Percentiles rank a stretch among this genome's conserved stretches.
Conservation (phyloP, 2,329 filamentous ascomycete genomes). For the Fusarium duplospermum region DNA sequence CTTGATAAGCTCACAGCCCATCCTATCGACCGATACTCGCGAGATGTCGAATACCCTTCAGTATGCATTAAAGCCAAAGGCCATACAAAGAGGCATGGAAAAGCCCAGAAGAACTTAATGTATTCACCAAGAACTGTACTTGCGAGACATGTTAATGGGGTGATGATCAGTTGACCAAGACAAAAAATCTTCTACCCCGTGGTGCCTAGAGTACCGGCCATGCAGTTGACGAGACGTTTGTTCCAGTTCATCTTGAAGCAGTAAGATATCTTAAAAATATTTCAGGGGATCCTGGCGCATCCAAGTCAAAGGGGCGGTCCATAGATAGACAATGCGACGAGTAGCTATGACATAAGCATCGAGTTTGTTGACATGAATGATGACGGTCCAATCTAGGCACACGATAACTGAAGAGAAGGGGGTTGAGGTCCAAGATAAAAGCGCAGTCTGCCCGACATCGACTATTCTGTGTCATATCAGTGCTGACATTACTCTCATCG, state of each 20-base stretch:
- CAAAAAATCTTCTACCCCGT: background rate
- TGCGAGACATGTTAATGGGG: background rate
- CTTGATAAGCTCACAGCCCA: background rate
- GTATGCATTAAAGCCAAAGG: background rate
- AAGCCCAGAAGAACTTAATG: background rate
- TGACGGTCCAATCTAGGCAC: no score
- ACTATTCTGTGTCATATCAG: background rate
- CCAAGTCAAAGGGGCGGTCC: background rate
- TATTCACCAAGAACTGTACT: background rate
- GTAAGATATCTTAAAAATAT: background rate
- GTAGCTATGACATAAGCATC: background rate
- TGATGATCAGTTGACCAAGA: background rate
- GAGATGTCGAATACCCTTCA: background rate
- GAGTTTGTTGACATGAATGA: background rate
- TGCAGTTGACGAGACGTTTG: background rate
- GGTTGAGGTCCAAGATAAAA: background rate
- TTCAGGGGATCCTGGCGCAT: background rate
- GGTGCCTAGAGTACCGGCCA: background rate
- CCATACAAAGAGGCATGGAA: background rate
- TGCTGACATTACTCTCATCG: background rate
- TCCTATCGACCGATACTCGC: background rate
- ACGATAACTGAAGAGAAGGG: background rate
- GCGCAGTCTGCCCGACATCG: background rate
- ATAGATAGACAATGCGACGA: background rate
- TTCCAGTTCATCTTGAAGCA: background rate